phyloP scores from a whole-genome alignment of 2,329 filamentous ascomycete genomes.

The Paecilomyces sp. region DNA sequence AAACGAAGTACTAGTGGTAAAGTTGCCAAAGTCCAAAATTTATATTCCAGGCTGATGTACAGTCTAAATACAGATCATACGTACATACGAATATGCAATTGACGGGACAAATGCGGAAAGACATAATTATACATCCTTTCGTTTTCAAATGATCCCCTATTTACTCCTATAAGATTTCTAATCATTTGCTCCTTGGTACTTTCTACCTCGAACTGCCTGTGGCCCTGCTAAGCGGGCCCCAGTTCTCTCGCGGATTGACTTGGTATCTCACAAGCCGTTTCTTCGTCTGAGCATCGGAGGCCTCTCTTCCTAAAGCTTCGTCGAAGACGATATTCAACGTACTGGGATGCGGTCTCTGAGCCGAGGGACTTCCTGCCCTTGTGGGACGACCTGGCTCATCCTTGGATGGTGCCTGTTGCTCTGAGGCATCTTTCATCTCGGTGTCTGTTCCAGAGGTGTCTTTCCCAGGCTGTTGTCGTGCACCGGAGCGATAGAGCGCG shows the following conservation, averaged over 20 bases:
- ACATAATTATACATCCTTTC: no score
- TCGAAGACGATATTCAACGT: slow-evolving; percentile 67
- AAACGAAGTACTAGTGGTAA: no score
- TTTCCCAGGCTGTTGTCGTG: slow-evolving; percentile 12
- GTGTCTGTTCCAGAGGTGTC: not conserved
- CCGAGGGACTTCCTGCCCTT: not conserved
- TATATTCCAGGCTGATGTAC: no score
- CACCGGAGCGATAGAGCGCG: slow-evolving; percentile 32
- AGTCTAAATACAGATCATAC: no score
- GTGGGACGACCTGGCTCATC: slow-evolving; percentile 9
- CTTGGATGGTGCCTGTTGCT: slow-evolving; percentile 8
- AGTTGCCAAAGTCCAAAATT: no score
- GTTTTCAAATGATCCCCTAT: no score
- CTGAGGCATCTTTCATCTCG: slow-evolving; percentile 22
- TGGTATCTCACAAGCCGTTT: slow-evolving; percentile 80
- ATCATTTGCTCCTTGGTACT: not conserved
- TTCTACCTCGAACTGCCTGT: slow-evolving; percentile 10
- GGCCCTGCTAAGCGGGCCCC: slow-evolving; percentile 69
- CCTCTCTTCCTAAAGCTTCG: slow-evolving; percentile 66
- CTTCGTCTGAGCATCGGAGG: slow-evolving; percentile 36
- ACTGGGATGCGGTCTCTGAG: slow-evolving; percentile 19
- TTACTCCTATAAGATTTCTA: not conserved
- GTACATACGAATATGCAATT: no score
- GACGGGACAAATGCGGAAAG: no score
- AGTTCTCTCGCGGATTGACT: slow-evolving; percentile 81